A percentile compares a stretch with the other conserved stretches of the same genome.
Evolutionary conservation across 129 eudicot species (phyloP).

Genomic region (Tagetes erecta): DNA sequence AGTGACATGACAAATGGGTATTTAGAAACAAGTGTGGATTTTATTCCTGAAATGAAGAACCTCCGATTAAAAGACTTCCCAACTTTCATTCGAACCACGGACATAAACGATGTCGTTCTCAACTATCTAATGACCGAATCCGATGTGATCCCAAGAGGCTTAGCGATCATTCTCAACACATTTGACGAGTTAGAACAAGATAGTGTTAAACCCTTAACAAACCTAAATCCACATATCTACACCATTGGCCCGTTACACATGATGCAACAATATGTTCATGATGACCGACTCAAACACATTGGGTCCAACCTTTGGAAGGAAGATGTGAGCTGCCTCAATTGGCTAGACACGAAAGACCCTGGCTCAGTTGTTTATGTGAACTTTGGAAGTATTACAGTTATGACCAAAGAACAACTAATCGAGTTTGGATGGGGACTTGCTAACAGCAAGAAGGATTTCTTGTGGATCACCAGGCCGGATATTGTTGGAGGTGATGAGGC

Average conservation of each 20-base stretch:
- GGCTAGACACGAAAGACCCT: constrained; percentile 54
- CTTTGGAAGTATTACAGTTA: constrained; percentile 60
- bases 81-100: constrained; percentile 58
- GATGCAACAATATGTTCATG: constrained; percentile 35
- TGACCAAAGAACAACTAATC: constrained; percentile 46
- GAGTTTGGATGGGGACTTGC: constrained; percentile 83
- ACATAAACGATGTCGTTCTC: constrained; percentile 49
- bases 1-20: constrained; percentile 54
- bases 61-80: constrained; percentile 57
- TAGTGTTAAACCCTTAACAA: constrained; percentile 25
- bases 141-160: constrained; percentile 20
- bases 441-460: constrained; percentile 49
- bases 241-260: constrained; percentile 52
- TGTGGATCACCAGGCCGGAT: constrained; percentile 68
- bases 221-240: constrained; percentile 29
- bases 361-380: constrained; percentile 62
- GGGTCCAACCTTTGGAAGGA: constrained; percentile 59
- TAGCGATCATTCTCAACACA: constrained; percentile 55
- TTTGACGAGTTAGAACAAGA: constrained; percentile 58
- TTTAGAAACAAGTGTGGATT: constrained; percentile 48
- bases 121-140: constrained; percentile 32
- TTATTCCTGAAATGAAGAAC: constrained; percentile 57
- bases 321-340: constrained; percentile 48
- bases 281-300: constrained; percentile 22
- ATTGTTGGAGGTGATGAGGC: constrained; percentile 49